Evolutionary conservation across 108 stramenopile genomes (phyloP).

Genomic region (Chaetoceros muelleri): DNA sequence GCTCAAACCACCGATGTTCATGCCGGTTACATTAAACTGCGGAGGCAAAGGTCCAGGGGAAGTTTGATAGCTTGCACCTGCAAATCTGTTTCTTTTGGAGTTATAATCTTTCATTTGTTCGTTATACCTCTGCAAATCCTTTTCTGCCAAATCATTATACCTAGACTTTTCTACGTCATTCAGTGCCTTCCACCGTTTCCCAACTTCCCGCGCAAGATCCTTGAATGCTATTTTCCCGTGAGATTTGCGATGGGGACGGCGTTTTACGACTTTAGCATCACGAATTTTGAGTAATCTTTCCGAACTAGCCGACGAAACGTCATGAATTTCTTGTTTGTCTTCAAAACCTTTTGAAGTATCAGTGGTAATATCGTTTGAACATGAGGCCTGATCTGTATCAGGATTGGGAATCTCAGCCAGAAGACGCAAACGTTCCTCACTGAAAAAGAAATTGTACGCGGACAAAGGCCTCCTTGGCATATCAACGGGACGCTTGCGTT

Average conservation of each 20-base stretch:
- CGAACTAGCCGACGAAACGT: background rate
- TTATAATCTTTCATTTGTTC: constrained; percentile 35
- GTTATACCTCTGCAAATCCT: constrained; percentile 40
- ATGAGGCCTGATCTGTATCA: background rate
- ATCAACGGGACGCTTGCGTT: background rate
- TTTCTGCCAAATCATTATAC: constrained; percentile 33
- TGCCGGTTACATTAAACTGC: no score
- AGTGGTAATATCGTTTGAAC: background rate
- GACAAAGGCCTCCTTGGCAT: background rate
- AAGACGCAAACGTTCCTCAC: background rate
- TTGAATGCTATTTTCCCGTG: constrained; percentile 27
- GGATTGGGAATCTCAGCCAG: background rate
- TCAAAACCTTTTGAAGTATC: background rate
- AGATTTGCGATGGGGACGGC: constrained; percentile 16
- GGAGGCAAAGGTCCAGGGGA: background rate
- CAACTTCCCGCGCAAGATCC: constrained; percentile 16
- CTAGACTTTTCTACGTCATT: constrained; percentile 20
- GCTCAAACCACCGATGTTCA: no score
- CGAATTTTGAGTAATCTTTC: background rate
- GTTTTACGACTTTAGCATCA: background rate
- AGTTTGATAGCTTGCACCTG: background rate
- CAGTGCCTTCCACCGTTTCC: constrained; percentile 14
- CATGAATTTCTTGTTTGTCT: background rate
- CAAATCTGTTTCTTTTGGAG: background rate
- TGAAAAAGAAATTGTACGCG: constrained; percentile 2